A percentile compares a stretch with the other conserved stretches of the same genome.
phyloP scores from a whole-genome alignment of 1,284 basidiomycete species.

The Heterobasidion occidentale region DNA sequence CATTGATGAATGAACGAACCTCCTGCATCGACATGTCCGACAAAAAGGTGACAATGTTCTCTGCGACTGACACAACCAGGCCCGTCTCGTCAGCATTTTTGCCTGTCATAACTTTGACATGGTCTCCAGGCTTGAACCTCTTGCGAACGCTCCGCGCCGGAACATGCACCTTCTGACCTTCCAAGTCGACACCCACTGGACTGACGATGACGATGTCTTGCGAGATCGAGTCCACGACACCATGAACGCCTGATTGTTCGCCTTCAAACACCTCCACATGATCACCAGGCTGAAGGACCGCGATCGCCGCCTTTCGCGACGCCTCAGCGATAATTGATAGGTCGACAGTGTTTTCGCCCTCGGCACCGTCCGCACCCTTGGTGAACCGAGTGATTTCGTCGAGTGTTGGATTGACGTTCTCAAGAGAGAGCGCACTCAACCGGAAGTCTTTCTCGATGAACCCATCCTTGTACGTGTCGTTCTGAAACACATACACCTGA shows the following conservation, averaged over 20 bases:
- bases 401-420: constrained; percentile 91
- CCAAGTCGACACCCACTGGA: constrained; percentile 75
- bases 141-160: constrained; percentile 89
- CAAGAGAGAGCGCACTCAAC: constrained; percentile 70
- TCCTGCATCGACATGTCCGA: constrained; percentile 97
- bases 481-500: constrained; percentile 78
- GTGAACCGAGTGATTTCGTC: constrained; percentile 95
- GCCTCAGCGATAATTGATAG: constrained; percentile 85
- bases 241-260: constrained; percentile 89
- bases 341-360: constrained; percentile 60
- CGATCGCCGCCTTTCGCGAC: constrained; percentile 78
- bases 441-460: constrained; percentile 97
- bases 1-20: constrained; percentile 25
- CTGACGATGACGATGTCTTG: constrained; percentile 86
- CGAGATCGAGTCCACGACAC: constrained; percentile 84
- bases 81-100: constrained; percentile 95
- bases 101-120: constrained; percentile 96
- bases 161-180: constrained; percentile 81
- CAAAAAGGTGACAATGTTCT: constrained; percentile 91
- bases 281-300: constrained; percentile 94
- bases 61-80: constrained; percentile 87
- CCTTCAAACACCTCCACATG: constrained; percentile 97
- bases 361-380: constrained; percentile 56
- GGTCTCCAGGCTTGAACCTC: constrained; percentile 94
- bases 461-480: constrained; percentile 91